Evolutionary conservation across 1,284 basidiomycete species (phyloP), one percentile per base, ranked within the genome.

Genomic region (Austroboletus niveus): DNA sequence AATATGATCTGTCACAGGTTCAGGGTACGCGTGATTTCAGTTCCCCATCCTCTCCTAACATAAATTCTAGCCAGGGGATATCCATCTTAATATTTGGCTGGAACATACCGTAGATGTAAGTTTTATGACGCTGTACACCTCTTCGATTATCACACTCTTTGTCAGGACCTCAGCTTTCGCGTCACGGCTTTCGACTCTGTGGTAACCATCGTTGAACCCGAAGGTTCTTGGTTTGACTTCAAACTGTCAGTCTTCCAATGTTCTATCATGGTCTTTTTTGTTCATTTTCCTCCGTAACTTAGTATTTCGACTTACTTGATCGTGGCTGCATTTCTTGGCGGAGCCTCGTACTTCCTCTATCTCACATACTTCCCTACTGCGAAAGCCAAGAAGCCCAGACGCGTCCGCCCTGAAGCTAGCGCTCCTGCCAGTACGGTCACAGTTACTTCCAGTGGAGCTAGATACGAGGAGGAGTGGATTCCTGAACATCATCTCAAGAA

Each of bases 391-490:
- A 76, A 73, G 52, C 46, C 69, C 50, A 70, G 54, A 45, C 68
- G 60, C 49, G 66, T 46, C 56, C 75, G 57, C 46, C 53, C 66
- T 7, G 60, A 72, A 8, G 73, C 81, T 53, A 82, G 81, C 53
- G 73, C 81, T 10, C 80, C 85, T n/a, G 76, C 79, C 32, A 76
- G 78, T 42, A 71, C 79, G 5, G 79, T 81, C 40, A 85, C 84
- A n/a, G 82, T 82, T 48, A 85, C 85, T 34, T 81, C 85, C 27
- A 83, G 84, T 20, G 80, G 85, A 5, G 81, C 83, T 52, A 85
- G 83, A 47, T 94, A 94, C 61, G 84, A 92, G 63, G 91, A 94
- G 66, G 92, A 94, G 63, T 95, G 92, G 92, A 94, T 95, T 62
- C 92, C 92, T 15, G 87, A 85, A 60, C 87, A 92, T 61, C 91